Conservation (phyloP, 2,329 filamentous ascomycete genomes). For the Exophiala alcalophila region DNA sequence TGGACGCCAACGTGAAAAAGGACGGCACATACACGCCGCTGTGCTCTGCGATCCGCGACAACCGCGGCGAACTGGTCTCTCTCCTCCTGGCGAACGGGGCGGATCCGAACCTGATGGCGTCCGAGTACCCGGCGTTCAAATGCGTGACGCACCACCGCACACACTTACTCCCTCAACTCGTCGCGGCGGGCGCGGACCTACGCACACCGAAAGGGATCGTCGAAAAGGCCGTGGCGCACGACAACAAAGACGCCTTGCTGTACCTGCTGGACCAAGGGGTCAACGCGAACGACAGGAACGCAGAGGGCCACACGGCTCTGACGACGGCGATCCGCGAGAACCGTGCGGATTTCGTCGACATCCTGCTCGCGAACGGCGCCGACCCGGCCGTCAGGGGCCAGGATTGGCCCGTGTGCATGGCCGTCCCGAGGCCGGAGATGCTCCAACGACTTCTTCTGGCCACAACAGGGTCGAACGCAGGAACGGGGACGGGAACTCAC, state of each 20-base stretch:
- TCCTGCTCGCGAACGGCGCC: slow-evolving; percentile 57
- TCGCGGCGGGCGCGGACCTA: slow-evolving; percentile 60
- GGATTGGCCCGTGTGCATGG: slow-evolving; percentile 70
- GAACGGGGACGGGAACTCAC: too few relatives aligned
- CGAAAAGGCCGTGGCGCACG: slow-evolving; percentile 61
- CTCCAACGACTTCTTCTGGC: slow-evolving; percentile 58
- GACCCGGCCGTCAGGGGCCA: slow-evolving; percentile 62
- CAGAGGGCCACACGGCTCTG: slow-evolving; percentile 59
- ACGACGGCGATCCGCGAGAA: slow-evolving; percentile 65
- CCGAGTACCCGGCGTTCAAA: slow-evolving; percentile 66
- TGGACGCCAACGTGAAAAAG: slow-evolving; percentile 61
- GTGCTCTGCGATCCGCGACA: slow-evolving; percentile 66
- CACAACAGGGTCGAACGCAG: too few relatives aligned
- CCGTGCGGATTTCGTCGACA: slow-evolving; percentile 57
- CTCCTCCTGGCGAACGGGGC: slow-evolving; percentile 55
- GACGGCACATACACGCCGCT: slow-evolving; percentile 67
- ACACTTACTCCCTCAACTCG: slow-evolving; percentile 58
- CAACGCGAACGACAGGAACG: slow-evolving; percentile 58
- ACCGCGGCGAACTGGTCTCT: slow-evolving; percentile 59
- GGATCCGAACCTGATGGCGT: slow-evolving; percentile 54
- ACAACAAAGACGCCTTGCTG: slow-evolving; percentile 59
- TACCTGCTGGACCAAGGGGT: slow-evolving; percentile 61
- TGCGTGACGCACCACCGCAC: slow-evolving; percentile 64
- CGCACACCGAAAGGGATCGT: slow-evolving; percentile 62
- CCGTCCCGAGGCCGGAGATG: slow-evolving; percentile 59